A percentile compares a stretch with the other conserved stretches of the same genome.
Evolutionary conservation across 2,329 filamentous ascomycete genomes (phyloP).

Genomic region (Fusarium virguliforme): DNA sequence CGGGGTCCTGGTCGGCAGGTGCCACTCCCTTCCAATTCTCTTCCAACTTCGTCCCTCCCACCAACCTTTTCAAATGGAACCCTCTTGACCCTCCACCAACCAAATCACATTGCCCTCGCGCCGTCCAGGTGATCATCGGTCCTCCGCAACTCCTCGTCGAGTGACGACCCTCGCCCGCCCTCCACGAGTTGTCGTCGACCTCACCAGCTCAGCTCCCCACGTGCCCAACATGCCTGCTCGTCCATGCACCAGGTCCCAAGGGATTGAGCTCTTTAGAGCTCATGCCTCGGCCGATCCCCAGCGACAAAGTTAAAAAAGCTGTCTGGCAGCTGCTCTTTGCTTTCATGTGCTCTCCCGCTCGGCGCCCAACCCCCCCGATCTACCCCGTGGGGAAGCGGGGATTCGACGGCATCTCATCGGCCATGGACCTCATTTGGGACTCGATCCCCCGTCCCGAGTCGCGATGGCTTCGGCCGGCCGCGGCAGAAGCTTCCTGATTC

Average conservation of each 20-base stretch:
- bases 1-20: constrained; percentile 21
- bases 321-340: constrained; percentile 4
- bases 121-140: constrained; percentile 43
- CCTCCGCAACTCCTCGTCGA: constrained; percentile 25
- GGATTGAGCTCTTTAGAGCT: constrained; percentile 2
- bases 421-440: constrained; percentile 38
- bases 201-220: constrained; percentile 23
- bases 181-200: constrained; percentile 2
- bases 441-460: constrained; percentile 26
- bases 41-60: constrained; percentile 32
- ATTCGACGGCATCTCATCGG: constrained; percentile 30
- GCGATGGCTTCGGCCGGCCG: constrained; percentile 22
- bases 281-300: constrained; percentile 29
- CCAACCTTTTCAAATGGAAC: constrained; percentile 21
- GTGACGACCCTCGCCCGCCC: constrained; percentile 25
- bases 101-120: constrained; percentile 20
- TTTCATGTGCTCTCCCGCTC: constrained; percentile 38
- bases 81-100: constrained; percentile 38
- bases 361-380: constrained; percentile 15
- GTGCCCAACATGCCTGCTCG: constrained; percentile 18
- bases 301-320: constrained; percentile 12
- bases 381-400: constrained; percentile 45
- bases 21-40: constrained; percentile 14
- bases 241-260: constrained; percentile 8
- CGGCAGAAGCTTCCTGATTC: constrained; percentile 48